Base-by-base conservation (phyloP, 306 rosid species). In the Elaeagnus macrophylla region DNA sequence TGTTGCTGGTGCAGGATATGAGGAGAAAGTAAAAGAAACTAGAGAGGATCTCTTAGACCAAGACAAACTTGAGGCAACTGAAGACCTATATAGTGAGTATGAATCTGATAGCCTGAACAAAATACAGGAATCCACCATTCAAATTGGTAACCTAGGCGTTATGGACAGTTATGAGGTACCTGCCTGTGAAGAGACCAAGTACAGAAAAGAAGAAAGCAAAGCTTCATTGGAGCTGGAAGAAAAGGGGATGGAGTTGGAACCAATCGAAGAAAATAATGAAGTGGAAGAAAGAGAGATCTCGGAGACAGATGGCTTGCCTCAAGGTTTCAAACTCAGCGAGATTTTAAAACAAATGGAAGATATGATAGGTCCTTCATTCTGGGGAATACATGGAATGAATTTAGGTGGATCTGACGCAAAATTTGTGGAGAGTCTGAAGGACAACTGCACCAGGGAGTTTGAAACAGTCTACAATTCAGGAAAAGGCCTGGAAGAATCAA, bases 401-500 rank as follows among this genome's bases (percentile, higher is more conserved):
- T 40, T 60, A 51, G 66, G 68, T 67, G 71, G 60, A 48, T 40
- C 56, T 62, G 67, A 52, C 50, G 56, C 58, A 37, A 69, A 72
- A 60, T 76, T 48, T 58, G 63, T 57, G 62, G 75, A 72, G 61
- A 75, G 60, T 42, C 54, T 68, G 58, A 35, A 41, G 39, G 74
- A 78, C 54, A 60, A 67, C 42, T 42, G 62, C 60, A 67, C 46
- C 37, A 62, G 66, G 57, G 58, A 73, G 42, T 52, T 70, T 40
- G 71, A 70, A 59, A 51, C 57, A 57, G 78, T 61, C 65, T 44
- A 66, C 70, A 53, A 65, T 64, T 56, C 38, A 14, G 66, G 52
- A 58, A 62, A 51, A 61, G 42, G 45, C 56, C 56, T 51, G 61
- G 94, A 81, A 73, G 87, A 67, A 62, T 56, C 64, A 62, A 67